Evolutionary conservation across 257 asterid species (phyloP), one percentile per base, ranked within the genome.

Genomic region (Nicotiana tomentosiformis): DNA sequence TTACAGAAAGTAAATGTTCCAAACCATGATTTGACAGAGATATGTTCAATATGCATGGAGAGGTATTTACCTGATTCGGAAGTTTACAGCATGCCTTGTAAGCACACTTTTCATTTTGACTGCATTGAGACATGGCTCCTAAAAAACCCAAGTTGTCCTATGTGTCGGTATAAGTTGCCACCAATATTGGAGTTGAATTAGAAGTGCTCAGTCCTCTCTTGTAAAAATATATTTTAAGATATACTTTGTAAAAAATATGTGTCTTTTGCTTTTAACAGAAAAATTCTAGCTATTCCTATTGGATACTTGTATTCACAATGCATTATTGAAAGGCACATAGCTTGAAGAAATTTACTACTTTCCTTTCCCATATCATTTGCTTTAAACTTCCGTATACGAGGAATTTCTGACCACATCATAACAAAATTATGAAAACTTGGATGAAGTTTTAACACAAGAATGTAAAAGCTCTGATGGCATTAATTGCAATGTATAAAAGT

Each of bases 21-120:
- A 49, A 74, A 8, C 12, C 12, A 43, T 0, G 6, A 70, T 37
- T 70, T 11, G n/a, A 43, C 5, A 1, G 62, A 74, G 0, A 49
- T 15, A 7, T 74, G 80, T 74, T 74, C 80, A 14, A 74, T 74
- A 76, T 76, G 80, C 64, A 76, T 26, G 62, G 46, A 74, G 43
- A 26, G 1, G 11, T 49, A 49, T 51, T 74, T 74, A 74, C 80
- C 62, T 4, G 15, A 49, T 74, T 49, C 62, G 29, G 64, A 74
- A 26, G 80, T 20, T 46, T 74, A 49, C 26, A 15, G 3, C 64
- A 49, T 74, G 46, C 80, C 80, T 26, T 74, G 80, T 39, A 26
- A 3, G 26, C 80, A 76, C 10, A 76, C 3, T 51, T 76, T 74
- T 0, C 64, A 74, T 51, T 49, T 74, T 15, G 30, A 74, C 43